Base-by-base conservation (phyloP, 169 alveolate genomes). In the Babesia sp. region DNA sequence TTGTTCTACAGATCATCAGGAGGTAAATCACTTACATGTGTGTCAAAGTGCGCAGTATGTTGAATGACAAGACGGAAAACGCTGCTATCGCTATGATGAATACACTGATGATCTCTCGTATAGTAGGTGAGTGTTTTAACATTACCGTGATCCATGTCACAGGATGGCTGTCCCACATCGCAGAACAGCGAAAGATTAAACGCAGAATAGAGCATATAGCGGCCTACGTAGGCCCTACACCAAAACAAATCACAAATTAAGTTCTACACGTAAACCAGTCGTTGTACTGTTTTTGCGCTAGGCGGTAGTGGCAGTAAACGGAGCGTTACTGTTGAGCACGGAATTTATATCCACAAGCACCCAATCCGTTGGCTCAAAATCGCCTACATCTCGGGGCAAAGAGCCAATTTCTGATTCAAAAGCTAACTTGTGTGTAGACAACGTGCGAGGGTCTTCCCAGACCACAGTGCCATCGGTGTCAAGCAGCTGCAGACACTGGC, bases 131-230 rank as follows among this genome's bases (percentile, higher is more conserved):
- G 80, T 50, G 11, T 6, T 28, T 1, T 6, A 6, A 1, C 31
- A 3, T n/a, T 45, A 36, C 22, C 33, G 16, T 26, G 28, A 18
- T 37, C 20, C 14, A 41, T 24, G 59, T 24, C 33, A 22, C 37
- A 80, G 88, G 88, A 26, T 80, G 88, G 88, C 18, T 80, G n/a
- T 55, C 81, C n/a, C 88, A 80, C 71, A 71, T 69, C 54, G 55
- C 71, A 2, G 88, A 80, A 63, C 88, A 80, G 16, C 41, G 33
- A 22, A 36, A 59, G 29, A 42, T 80, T 14, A 71, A 71, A 29
- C 57, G 88, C 33, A 59, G 72, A 45, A 59, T 80, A 2, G 76
- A 80, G 48, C 88, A 80, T 39, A 36, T 71, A 16, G 61, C 78
- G 3, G 88, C 88, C 11, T 80, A 80, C 61, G 71, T 80, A 1